Percentiles rank a stretch among this genome's conserved stretches.
These are phyloP conservation scores for Podospora fimiseda DNA, from an alignment of 495 filamentous ascomycete genomes.

Conservation along the genomic window DNA sequence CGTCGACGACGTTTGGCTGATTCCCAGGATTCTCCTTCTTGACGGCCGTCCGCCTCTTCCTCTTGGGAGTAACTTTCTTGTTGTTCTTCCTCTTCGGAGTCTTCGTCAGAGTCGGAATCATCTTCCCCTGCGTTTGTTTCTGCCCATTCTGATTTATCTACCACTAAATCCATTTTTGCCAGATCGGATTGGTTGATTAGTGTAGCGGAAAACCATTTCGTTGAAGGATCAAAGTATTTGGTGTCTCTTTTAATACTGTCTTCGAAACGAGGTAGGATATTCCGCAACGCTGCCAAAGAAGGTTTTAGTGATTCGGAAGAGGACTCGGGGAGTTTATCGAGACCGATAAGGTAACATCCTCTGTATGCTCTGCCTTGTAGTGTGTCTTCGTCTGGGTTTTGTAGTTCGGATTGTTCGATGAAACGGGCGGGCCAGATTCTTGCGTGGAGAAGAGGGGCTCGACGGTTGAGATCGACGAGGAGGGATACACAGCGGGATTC, in stretches of 20 bases:
- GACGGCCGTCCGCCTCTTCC: too few relatives aligned
- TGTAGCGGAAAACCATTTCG: constrained; percentile 42
- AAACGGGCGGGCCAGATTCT: constrained; percentile 56
- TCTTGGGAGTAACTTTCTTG: too few relatives aligned
- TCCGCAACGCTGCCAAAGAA: constrained; percentile 31
- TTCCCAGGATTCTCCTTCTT: too few relatives aligned
- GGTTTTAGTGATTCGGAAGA: constrained; percentile 22
- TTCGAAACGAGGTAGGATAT: constrained; percentile 42
- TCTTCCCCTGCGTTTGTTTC: constrained; percentile 36
- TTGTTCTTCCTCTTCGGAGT: constrained; percentile 28
- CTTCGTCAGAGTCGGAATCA: constrained; percentile 26
- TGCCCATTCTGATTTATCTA: constrained; percentile 47
- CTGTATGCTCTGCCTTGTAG: constrained; percentile 15
- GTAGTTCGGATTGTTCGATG: constrained; percentile 15
- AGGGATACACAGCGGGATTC: constrained; percentile 46
- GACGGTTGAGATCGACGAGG: constrained; percentile 46
- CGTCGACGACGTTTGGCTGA: neutral
- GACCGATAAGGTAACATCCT: constrained; percentile 52
- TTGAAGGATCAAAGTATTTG: constrained; percentile 42
- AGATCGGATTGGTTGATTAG: constrained; percentile 35
- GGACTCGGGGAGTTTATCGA: constrained; percentile 30
- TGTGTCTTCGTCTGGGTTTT: neutral
- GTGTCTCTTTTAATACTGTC: constrained; percentile 37
- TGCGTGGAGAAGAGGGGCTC: constrained; percentile 38
- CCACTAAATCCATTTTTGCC: constrained; percentile 26